phyloP scores from a whole-genome alignment of 2,329 filamentous ascomycete genomes.

The Thelonectria discophora region DNA sequence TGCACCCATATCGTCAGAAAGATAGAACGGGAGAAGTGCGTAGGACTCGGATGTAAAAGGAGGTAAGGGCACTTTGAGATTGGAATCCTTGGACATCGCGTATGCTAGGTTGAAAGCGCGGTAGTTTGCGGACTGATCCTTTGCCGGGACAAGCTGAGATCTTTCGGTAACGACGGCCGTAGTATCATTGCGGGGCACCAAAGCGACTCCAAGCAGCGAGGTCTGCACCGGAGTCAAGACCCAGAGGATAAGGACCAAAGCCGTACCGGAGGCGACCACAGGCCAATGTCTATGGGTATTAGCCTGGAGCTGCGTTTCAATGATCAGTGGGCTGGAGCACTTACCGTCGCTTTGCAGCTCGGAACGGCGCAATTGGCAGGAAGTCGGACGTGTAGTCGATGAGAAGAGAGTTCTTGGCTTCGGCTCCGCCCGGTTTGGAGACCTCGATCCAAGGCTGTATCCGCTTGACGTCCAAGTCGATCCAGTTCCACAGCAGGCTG shows the following conservation, averaged over 20 bases:
- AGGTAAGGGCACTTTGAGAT: neutral
- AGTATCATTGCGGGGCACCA: neutral
- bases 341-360: neutral
- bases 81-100: neutral
- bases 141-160: neutral
- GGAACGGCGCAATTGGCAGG: neutral
- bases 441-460: conserved; percentile 3
- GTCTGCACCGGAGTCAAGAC: conserved; percentile 4
- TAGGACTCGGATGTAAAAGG: neutral
- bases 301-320: neutral
- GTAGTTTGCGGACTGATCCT: too few species aligned
- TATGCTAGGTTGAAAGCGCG: neutral
- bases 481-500: conserved; percentile 1
- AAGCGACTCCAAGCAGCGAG: neutral
- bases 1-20: neutral
- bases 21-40: conserved; percentile 1
- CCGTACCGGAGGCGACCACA: neutral
- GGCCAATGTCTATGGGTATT: neutral
- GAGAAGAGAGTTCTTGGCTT: neutral
- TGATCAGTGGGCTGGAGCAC: neutral
- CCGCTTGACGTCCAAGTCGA: conserved; percentile 6
- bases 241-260: conserved; percentile 6
- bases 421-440: neutral
- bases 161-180: neutral
- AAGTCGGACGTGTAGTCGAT: neutral